phyloP scores from a whole-genome alignment of 306 rosid genomes.

The Purshia tridentata region DNA sequence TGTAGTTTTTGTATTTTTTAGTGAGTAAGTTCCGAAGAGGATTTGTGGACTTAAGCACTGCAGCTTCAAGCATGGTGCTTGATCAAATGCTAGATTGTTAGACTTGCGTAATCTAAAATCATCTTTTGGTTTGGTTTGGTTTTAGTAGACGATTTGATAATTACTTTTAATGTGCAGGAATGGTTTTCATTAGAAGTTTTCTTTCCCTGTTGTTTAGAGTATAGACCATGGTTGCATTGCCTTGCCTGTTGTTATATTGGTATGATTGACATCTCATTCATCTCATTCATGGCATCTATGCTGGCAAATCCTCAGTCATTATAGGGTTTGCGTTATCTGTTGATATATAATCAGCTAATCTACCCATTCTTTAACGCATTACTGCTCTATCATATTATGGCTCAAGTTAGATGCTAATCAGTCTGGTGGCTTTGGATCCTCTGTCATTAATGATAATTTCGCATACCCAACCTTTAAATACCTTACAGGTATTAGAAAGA shows the following conservation, averaged over 20 bases:
- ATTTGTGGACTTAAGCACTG: neutral
- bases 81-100: slow-evolving; percentile 4
- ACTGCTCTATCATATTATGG: neutral
- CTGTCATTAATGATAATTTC: neutral
- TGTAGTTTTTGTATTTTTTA: neutral
- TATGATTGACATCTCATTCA: neutral
- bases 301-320: neutral
- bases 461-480: neutral
- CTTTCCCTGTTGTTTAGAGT: neutral
- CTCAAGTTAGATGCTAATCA: neutral
- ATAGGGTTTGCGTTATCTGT: neutral
- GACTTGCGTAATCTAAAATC: neutral
- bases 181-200: neutral
- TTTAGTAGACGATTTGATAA: neutral
- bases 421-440: neutral
- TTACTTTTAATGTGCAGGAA: neutral
- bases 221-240: slow-evolving; percentile 8
- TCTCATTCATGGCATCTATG: neutral
- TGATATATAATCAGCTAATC: neutral
- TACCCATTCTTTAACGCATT: neutral
- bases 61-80: neutral
- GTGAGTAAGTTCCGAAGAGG: slow-evolving; percentile 5
- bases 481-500: neutral
- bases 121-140: neutral
- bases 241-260: neutral